Percentiles rank a stretch among this genome's conserved stretches.
These are phyloP conservation scores for Hypoxylon subgilvum DNA, from an alignment of 495 filamentous ascomycete genomes.

Conservation along the genomic window DNA sequence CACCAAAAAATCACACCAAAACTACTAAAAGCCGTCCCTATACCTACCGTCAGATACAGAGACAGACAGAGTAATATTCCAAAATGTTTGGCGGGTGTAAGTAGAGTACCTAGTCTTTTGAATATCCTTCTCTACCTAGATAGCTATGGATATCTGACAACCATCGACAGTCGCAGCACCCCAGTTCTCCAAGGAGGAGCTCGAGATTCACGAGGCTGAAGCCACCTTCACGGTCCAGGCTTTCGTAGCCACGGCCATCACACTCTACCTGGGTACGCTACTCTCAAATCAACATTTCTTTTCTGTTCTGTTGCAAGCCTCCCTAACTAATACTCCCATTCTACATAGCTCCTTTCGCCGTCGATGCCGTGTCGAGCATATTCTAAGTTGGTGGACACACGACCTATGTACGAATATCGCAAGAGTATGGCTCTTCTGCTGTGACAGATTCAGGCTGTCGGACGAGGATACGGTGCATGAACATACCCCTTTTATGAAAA, in stretches of 20 bases:
- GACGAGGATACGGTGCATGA: background rate
- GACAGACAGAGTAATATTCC: background rate
- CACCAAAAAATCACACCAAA: too few relatives aligned
- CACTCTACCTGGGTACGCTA: conserved; percentile 83
- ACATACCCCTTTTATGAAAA: background rate
- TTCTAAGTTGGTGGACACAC: conserved; percentile 57
- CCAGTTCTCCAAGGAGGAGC: conserved; percentile 57
- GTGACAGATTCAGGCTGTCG: background rate
- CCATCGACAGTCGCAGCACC: conserved; percentile 54
- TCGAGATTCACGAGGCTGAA: conserved; percentile 70
- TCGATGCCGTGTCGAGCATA: conserved; percentile 77
- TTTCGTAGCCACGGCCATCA: conserved; percentile 64
- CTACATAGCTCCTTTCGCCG: conserved; percentile 74
- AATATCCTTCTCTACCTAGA: background rate
- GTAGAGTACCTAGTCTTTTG: conserved; percentile 10
- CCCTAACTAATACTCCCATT: conserved; percentile 7
- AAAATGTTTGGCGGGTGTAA: conserved; percentile 58
- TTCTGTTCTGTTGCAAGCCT: background rate
- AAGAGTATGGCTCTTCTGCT: background rate
- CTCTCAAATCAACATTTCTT: background rate
- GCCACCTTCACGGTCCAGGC: conserved; percentile 70
- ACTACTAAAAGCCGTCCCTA: background rate
- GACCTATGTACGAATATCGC: conserved; percentile 6
- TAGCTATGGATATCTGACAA: conserved; percentile 1
- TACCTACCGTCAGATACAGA: conserved; percentile 4